Evolutionary conservation across 2,329 filamentous ascomycete genomes (phyloP), one percentile per base, ranked within the genome.

Genomic region (Alternaria brassicicola): DNA sequence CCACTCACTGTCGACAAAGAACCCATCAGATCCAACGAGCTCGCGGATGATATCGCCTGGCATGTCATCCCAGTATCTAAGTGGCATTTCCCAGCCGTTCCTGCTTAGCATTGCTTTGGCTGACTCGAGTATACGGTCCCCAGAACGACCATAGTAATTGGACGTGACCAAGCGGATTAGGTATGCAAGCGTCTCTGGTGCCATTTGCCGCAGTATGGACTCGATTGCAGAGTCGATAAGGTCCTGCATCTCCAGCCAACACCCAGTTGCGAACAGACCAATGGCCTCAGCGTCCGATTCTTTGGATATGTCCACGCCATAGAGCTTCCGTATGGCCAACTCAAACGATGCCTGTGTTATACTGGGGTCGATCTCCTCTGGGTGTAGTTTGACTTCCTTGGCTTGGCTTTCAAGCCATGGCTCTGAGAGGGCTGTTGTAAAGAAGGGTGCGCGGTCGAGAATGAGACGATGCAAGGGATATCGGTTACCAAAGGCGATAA

Each of bases 31-130:
- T 8, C 83, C 84, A 30, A 86, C 80, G 15, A 86, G 83, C 61
- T 86, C 84, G n/a, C 84, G 79, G 41, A 85, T 78, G 52, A 86
- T 80, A 60, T 86, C 84, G 6, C 83, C 83, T 4, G 84, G 83
- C 52, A 86, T 84, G 17, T 81, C 82, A 61, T 86, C 84, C 85
- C 85, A 87, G 58, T 81, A 80, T 61, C 76, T 78, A 15, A 82
- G 62, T 6, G 81, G 78, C 84, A 86, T 86, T 59, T 82, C 79
- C 82, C 82, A 85, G 6, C 84, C 84, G 66, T 85, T 83, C 54
- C 83, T 76, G 65, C 83, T 85, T 8, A 86, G 75, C 83, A 85
- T 85, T 6, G 84, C 82, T 65, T 85, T 86, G n/a, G 83, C 83
- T 23, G 82, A 84, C 25, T 82, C 81, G 4, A 86, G 73, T 6